phyloP scores from a whole-genome alignment of 768 basidiomycete genomes.

The Scleroderma bovista region DNA sequence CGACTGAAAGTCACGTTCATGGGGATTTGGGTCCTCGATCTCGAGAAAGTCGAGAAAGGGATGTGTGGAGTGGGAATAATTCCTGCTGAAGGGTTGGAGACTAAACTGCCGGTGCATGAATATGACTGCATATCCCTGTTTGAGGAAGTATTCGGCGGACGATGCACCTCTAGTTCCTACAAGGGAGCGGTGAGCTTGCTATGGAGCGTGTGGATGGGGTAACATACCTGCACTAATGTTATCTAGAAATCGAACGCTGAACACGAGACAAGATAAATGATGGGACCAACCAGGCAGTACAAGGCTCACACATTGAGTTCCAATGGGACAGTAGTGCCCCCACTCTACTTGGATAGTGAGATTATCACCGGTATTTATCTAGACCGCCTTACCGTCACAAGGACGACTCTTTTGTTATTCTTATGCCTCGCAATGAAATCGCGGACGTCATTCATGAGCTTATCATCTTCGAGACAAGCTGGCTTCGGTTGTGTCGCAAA shows the following conservation, averaged over 20 bases:
- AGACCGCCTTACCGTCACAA: constrained; percentile 75
- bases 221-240: constrained; percentile 93
- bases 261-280: constrained; percentile 16
- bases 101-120: constrained; percentile 99
- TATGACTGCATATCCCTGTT: constrained; percentile 93
- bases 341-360: constrained; percentile 56
- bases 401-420: constrained; percentile 70
- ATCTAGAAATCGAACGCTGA: constrained; percentile 93
- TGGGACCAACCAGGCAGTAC: constrained; percentile 3
- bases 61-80: constrained; percentile 97
- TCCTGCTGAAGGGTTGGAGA: constrained; percentile 93
- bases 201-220: neutral
- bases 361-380: constrained; percentile 5
- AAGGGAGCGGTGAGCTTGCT: constrained; percentile 5
- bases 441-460: constrained; percentile 44
- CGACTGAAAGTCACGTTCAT: neutral
- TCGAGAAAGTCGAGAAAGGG: constrained; percentile 96
- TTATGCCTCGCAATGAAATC: constrained; percentile 69
- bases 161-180: constrained; percentile 93
- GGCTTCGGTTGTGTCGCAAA: constrained; percentile 87
- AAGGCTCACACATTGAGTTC: constrained; percentile 95
- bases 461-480: constrained; percentile 59
- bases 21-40: constrained; percentile 33
- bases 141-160: constrained; percentile 96
- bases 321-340: constrained; percentile 95